phyloP scores from a whole-genome alignment of 164 flowering plant genomes.

The Tinospora cordifolia region DNA sequence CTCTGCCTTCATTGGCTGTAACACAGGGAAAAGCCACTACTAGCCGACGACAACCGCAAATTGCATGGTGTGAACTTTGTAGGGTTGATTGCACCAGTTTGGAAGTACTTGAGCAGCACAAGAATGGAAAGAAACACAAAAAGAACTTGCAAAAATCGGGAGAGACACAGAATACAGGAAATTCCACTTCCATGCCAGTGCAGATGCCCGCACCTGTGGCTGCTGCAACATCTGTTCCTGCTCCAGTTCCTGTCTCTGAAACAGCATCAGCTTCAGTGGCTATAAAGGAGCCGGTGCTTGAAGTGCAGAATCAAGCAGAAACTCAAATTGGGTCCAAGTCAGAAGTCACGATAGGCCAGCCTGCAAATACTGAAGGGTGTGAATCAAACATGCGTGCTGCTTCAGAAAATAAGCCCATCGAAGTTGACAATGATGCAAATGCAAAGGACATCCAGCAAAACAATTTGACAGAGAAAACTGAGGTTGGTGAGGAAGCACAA shows the following conservation, averaged over 20 bases:
- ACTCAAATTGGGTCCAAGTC: conserved; percentile 2
- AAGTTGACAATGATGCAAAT: not conserved
- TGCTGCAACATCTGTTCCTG: not conserved
- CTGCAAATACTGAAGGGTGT: conserved; percentile 8
- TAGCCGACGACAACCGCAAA: conserved; percentile 19
- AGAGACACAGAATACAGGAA: conserved; percentile 29
- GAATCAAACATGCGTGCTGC: not conserved
- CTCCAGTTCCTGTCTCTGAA: not conserved
- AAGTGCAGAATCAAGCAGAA: conserved; percentile 10
- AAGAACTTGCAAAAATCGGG: conserved; percentile 38
- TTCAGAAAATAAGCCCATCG: not conserved
- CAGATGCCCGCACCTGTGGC: not conserved
- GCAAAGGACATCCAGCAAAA: conserved; percentile 7
- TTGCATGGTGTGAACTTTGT: conserved; percentile 59
- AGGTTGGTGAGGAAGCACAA: conserved; percentile 10
- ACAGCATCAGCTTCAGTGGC: not conserved
- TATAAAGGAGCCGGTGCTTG: not conserved
- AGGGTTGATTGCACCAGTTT: conserved; percentile 51
- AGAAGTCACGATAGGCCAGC: not conserved
- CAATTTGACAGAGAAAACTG: conserved; percentile 11
- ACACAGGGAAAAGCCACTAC: conserved; percentile 15
- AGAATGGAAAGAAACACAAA: conserved; percentile 54
- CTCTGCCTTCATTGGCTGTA: not conserved
- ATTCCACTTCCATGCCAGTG: conserved; percentile 8
- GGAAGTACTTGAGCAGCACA: conserved; percentile 56